Evolutionary conservation across 2,329 filamentous ascomycete genomes (phyloP), one percentile per base, ranked within the genome.

Genomic region (Colletotrichum acutatum): DNA sequence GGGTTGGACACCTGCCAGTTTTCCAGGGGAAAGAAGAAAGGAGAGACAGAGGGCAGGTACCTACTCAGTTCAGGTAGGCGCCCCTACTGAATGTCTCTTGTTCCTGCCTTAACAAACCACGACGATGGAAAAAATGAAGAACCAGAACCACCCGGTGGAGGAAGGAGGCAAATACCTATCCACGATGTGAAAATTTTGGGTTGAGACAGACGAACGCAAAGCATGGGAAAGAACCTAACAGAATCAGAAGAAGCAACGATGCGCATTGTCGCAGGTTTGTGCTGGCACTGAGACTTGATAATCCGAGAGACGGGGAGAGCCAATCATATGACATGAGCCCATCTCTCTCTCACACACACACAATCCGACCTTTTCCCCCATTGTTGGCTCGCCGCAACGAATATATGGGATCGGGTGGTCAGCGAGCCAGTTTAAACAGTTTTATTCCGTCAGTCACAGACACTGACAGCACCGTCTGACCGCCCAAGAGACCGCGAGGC

Each of bases 201-300:
- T 19, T 7, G 5, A 61, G 24, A 52, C 12, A 32, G 22, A 8
- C 24, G 11, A 19, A 54, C 8, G 30, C 8, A 49, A 49, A 49
- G 42, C 28, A 22, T 26, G 28, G 28, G 28, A 37, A 63, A 34
- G 7, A 16, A 28, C 37, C 16, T 34, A 34, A 7, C 3, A 11
- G 42, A 62, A 53, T 32, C 22, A 11, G 26, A 42, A 26, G 60
- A 53, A 63, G 60, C 60, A 63, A 63, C 46, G 46, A 63, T 63
- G 46, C 61, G 30, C 61, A 5, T 49, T 49, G 42, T 49, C 42
- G 19, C 42, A 49, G 42, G 58, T 24, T 60, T 64, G 49, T 64
- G 61, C n/a, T 63, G 26, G 60, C 22, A 53, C 49, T 8, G 49
- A 64, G 46, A 37, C 46, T 54, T 54, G n/a, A 12, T n/a, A 19